Percentiles rank a stretch among this genome's conserved stretches.
phyloP scores from a whole-genome alignment of 2,329 filamentous ascomycete species.

The Thielaviopsis populi region DNA sequence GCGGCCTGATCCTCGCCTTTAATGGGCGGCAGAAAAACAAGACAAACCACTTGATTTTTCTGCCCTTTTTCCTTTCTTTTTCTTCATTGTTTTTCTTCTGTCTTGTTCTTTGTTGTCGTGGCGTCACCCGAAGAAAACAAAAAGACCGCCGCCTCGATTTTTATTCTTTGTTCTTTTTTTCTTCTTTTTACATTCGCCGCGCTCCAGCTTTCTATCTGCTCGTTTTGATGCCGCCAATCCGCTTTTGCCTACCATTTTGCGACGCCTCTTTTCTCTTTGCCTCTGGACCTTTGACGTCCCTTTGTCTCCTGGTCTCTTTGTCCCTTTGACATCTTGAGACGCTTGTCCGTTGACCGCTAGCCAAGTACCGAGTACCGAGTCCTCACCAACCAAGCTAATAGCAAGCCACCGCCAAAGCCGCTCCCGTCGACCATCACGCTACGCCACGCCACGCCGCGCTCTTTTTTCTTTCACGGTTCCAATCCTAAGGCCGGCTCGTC shows the following conservation, averaged over 20 bases:
- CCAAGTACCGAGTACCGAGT: neutral
- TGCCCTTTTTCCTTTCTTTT: neutral
- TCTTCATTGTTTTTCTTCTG: neutral
- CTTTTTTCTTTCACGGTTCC: neutral
- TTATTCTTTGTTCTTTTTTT: neutral
- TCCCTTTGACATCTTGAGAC: neutral
- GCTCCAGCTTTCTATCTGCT: neutral
- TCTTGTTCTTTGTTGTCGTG: slow-evolving; percentile 10
- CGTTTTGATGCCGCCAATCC: neutral
- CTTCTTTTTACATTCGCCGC: neutral
- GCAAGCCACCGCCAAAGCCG: neutral
- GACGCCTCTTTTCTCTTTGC: neutral
- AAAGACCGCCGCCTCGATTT: neutral
- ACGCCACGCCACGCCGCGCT: neutral
- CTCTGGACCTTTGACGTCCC: neutral
- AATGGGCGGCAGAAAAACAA: neutral
- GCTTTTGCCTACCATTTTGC: neutral
- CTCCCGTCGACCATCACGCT: neutral
- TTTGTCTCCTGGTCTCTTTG: neutral
- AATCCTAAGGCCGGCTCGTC: neutral
- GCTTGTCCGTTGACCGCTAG: neutral
- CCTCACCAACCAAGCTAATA: neutral
- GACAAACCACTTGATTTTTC: neutral
- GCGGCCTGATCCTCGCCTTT: neutral
- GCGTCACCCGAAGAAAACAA: slow-evolving; percentile 4